Percentiles rank a stretch among this genome's conserved stretches.
These are phyloP conservation scores for Cercospora beticola DNA, from an alignment of 2,329 filamentous ascomycete genomes.

Conservation along the genomic window DNA sequence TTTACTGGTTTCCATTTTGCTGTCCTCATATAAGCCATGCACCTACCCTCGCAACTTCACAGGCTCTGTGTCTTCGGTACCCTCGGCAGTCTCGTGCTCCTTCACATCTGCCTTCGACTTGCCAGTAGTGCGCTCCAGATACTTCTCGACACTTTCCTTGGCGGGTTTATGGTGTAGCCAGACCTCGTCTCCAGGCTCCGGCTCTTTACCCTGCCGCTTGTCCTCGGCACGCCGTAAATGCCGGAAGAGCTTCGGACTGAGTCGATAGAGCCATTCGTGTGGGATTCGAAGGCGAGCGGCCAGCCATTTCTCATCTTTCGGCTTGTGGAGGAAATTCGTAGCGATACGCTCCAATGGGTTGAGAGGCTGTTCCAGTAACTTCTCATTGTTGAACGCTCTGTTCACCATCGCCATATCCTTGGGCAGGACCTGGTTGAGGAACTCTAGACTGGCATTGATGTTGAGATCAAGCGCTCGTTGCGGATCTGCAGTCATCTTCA, in stretches of 20 bases:
- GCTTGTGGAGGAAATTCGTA: constrained; percentile 50
- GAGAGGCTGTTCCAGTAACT: constrained; percentile 41
- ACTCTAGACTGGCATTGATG: constrained; percentile 62
- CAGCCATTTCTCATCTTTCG: constrained; percentile 57
- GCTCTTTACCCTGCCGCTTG: constrained; percentile 39
- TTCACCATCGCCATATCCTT: constrained; percentile 50
- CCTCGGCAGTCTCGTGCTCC: background rate
- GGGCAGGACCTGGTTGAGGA: constrained; percentile 57
- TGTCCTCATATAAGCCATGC: too few relatives aligned
- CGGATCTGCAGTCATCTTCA: constrained; percentile 65
- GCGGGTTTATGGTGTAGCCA: constrained; percentile 54
- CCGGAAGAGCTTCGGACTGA: constrained; percentile 48
- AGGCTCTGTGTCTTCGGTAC: background rate
- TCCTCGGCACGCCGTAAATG: constrained; percentile 40
- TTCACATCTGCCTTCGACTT: background rate
- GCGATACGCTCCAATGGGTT: constrained; percentile 49
- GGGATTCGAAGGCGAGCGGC: constrained; percentile 58
- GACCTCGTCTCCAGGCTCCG: constrained; percentile 48
- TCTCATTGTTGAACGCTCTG: constrained; percentile 55
- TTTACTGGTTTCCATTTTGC: too few relatives aligned
- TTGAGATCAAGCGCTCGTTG: constrained; percentile 63
- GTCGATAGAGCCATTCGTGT: constrained; percentile 56
- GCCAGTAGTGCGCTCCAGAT: constrained; percentile 18
- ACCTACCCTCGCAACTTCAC: background rate
- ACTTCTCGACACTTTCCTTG: constrained; percentile 22